phyloP scores from a whole-genome alignment of 1,284 basidiomycete genomes.

The Fomitopsis pinicola region DNA sequence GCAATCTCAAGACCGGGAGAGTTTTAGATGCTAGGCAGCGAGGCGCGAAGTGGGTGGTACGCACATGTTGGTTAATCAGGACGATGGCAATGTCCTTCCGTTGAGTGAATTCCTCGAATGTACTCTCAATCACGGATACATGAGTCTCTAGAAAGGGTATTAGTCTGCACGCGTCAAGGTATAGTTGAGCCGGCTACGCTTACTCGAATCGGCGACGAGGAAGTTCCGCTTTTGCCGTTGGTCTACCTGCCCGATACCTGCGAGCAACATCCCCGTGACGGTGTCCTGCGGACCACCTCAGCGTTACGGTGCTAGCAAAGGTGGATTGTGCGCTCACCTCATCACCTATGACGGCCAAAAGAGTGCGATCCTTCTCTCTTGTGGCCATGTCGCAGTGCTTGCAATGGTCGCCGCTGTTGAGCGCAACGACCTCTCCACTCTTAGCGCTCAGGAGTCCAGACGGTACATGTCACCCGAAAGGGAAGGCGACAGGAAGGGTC shows the following conservation, averaged over 20 bases:
- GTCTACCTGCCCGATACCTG: slow-evolving; percentile 88
- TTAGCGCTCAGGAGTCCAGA: too few species aligned
- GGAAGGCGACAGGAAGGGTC: slow-evolving; percentile 1
- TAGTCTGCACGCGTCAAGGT: background rate
- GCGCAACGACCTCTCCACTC: background rate
- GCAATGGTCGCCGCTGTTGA: background rate
- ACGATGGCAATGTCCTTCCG: slow-evolving; percentile 93
- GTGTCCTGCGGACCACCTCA: slow-evolving; percentile 64
- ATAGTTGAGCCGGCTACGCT: background rate
- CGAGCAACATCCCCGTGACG: slow-evolving; percentile 88
- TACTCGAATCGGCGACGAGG: slow-evolving; percentile 87
- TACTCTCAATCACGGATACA: slow-evolving; percentile 64
- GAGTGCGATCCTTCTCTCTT: slow-evolving; percentile 74
- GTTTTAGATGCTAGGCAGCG: background rate
- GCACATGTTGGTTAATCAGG: slow-evolving; percentile 94
- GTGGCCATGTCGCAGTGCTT: slow-evolving; percentile 29
- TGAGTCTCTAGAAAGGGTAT: background rate
- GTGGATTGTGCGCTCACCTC: slow-evolving; percentile 50
- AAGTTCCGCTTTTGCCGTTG: slow-evolving; percentile 94
- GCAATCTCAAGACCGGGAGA: slow-evolving; percentile 59
- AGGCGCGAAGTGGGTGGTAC: slow-evolving; percentile 20
- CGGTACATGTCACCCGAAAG: background rate
- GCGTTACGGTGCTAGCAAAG: too few species aligned
- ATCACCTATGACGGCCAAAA: slow-evolving; percentile 93
- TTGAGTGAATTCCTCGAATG: slow-evolving; percentile 90